Evolutionary conservation across 2,329 filamentous ascomycete genomes (phyloP).

Genomic region (Rhinocladiella mackenziei): DNA sequence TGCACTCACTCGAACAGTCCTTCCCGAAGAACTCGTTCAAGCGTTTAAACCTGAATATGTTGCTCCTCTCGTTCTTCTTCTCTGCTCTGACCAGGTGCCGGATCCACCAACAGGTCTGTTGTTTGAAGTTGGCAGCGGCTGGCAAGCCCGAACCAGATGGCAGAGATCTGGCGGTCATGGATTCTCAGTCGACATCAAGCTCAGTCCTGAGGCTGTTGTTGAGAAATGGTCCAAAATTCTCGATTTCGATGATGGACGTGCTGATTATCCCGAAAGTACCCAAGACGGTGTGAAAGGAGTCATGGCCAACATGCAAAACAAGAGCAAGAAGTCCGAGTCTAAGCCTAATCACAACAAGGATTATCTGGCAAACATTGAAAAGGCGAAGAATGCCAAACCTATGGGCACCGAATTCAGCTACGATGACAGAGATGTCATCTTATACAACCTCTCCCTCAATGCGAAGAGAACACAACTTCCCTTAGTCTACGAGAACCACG

Average conservation of each 20-base stretch:
- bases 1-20: conserved; percentile 85
- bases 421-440: conserved; percentile 79
- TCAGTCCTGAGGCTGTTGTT: conserved; percentile 80
- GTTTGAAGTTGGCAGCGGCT: conserved; percentile 93
- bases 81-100: conserved; percentile 82
- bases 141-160: conserved; percentile 90
- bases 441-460: conserved; percentile 93
- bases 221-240: conserved; percentile 73
- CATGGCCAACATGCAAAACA: conserved; percentile 82
- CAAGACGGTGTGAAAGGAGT: conserved; percentile 74
- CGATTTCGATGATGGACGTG: conserved; percentile 81
- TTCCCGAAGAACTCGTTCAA: conserved; percentile 96
- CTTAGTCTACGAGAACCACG: conserved; percentile 83
- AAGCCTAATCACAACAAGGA: conserved; percentile 58
- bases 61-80: conserved; percentile 82
- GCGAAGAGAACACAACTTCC: conserved; percentile 85
- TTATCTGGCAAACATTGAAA: conserved; percentile 72
- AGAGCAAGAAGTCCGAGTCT: conserved; percentile 51
- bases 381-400: conserved; percentile 66
- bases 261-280: conserved; percentile 78
- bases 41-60: conserved; percentile 99
- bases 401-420: conserved; percentile 76
- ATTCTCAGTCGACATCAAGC: conserved; percentile 79
- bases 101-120: conserved; percentile 77
- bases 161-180: conserved; percentile 84